A percentile compares a stretch with the other conserved stretches of the same genome.
Conservation (phyloP, 2,329 filamentous ascomycete species). For the Nigrospora sphaerica region DNA sequence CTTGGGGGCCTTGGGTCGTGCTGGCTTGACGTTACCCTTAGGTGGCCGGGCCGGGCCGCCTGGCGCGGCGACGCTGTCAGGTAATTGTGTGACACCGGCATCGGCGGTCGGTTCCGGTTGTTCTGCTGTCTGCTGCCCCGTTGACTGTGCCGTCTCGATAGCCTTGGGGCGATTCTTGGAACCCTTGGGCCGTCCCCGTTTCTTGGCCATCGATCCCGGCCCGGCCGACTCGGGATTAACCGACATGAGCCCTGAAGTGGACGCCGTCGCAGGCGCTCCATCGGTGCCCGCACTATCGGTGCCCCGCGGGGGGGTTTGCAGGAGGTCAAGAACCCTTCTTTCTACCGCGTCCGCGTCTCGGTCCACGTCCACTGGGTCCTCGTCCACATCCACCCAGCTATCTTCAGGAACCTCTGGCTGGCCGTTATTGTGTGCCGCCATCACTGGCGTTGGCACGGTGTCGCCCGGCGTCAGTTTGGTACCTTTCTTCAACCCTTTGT, state of each 20-base stretch:
- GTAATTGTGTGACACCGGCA: neutral
- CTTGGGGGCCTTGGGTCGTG: neutral
- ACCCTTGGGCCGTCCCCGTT: constrained; percentile 31
- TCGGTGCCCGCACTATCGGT: constrained; percentile 8
- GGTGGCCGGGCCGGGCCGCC: neutral
- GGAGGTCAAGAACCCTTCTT: constrained; percentile 11
- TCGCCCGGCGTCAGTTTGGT: constrained; percentile 16
- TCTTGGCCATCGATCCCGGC: constrained; percentile 23
- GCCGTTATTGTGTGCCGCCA: constrained; percentile 10
- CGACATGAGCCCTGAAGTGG: constrained; percentile 20
- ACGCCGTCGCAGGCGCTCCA: constrained; percentile 15
- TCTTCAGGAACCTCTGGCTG: constrained; percentile 23
- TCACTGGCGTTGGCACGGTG: constrained; percentile 7
- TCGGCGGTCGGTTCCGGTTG: neutral
- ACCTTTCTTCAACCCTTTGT: constrained; percentile 45
- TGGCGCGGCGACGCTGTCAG: neutral
- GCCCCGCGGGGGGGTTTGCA: constrained; percentile 13
- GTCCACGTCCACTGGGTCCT: constrained; percentile 21
- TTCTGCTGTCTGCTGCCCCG: neutral
- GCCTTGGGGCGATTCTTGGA: constrained; percentile 27
- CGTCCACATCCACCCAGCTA: constrained; percentile 39
- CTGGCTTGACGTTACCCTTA: neutral
- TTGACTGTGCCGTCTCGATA: neutral
- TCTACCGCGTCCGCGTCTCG: constrained; percentile 20
- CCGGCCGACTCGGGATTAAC: constrained; percentile 17